A percentile compares a stretch with the other conserved stretches of the same genome.
Conservation (phyloP, 78 protist genomes). For the Emiliania huxleyi region DNA sequence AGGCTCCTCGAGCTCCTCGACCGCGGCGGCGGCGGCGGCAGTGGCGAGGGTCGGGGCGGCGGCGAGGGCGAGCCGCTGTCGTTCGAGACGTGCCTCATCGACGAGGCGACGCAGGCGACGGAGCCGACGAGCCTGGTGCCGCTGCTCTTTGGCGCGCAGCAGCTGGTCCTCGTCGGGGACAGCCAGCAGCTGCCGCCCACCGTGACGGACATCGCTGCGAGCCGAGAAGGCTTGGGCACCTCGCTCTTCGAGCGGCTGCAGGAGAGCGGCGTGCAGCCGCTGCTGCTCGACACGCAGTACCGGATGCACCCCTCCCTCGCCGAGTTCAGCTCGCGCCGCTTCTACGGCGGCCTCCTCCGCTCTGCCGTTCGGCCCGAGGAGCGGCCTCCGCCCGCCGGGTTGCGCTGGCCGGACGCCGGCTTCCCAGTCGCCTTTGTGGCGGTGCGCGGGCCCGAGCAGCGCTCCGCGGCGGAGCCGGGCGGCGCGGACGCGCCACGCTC, state of each 20-base stretch:
- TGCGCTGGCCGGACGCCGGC: slow-evolving; percentile 23
- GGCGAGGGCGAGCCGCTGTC: neutral
- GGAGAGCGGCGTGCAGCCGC: neutral
- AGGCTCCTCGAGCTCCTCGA: slow-evolving; percentile 6
- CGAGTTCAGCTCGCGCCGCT: neutral
- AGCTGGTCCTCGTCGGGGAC: slow-evolving; percentile 73
- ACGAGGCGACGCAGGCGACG: slow-evolving; percentile 74
- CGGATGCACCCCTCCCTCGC: slow-evolving; percentile 66
- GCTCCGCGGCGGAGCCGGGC: neutral
- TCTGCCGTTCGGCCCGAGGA: neutral
- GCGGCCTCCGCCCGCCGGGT: neutral
- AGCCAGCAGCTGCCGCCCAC: slow-evolving; percentile 65
- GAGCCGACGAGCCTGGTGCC: slow-evolving; percentile 67
- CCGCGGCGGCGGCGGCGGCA: neutral
- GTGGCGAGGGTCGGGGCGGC: neutral
- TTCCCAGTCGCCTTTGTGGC: slow-evolving; percentile 15
- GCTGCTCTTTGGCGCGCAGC: slow-evolving; percentile 34
- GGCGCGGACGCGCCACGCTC: neutral
- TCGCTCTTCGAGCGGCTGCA: slow-evolving; percentile 31
- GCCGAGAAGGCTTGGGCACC: neutral
- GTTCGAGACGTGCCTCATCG: slow-evolving; percentile 59
- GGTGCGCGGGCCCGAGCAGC: neutral
- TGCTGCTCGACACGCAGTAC: slow-evolving; percentile 47
- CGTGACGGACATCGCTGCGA: neutral
- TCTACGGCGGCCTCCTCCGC: neutral